Percentiles rank a stretch among this genome's conserved stretches.
These are phyloP conservation scores for Corinectria fuckeliana DNA, from an alignment of 2,329 filamentous ascomycete species.

Conservation along the genomic window DNA sequence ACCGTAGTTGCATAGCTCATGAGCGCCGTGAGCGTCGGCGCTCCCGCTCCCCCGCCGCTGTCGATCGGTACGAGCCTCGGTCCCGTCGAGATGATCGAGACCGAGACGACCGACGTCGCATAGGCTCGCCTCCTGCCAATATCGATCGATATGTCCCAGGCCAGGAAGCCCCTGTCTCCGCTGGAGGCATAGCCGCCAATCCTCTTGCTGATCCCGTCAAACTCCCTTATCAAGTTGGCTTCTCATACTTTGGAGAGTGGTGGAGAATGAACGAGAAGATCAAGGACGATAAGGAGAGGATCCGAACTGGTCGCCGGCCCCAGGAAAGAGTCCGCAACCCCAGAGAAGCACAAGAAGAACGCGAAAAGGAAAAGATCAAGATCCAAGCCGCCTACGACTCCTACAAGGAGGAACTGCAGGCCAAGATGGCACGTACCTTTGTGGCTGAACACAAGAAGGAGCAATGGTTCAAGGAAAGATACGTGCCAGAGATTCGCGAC, in stretches of 20 bases:
- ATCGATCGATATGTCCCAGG: conserved; percentile 88
- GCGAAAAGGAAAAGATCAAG: conserved; percentile 78
- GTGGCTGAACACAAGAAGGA: conserved; percentile 92
- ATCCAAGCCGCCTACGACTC: conserved; percentile 74
- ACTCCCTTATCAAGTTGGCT: conserved; percentile 80
- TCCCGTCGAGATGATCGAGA: conserved; percentile 71
- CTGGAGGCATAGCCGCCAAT: conserved; percentile 56
- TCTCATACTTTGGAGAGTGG: conserved; percentile 87
- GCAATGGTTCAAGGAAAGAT: conserved; percentile 98
- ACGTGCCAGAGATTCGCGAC: conserved; percentile 82
- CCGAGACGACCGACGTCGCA: conserved; percentile 67
- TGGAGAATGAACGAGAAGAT: conserved; percentile 83
- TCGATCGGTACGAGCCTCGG: conserved; percentile 80
- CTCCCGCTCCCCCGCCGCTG: conserved; percentile 73
- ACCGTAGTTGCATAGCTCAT: conserved; percentile 49
- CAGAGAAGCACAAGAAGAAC: conserved; percentile 73
- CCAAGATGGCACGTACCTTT: conserved; percentile 85
- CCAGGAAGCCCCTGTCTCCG: conserved; percentile 61
- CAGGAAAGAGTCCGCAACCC: conserved; percentile 68
- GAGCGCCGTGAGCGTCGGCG: conserved; percentile 67
- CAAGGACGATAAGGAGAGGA: conserved; percentile 79
- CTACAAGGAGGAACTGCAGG: conserved; percentile 73
- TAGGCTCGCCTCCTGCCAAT: conserved; percentile 69
- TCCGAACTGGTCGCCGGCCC: conserved; percentile 71
- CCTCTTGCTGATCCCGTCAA: conserved; percentile 75